Base-by-base conservation (phyloP, 768 basidiomycete genomes). In the Lentinus brumalis region DNA sequence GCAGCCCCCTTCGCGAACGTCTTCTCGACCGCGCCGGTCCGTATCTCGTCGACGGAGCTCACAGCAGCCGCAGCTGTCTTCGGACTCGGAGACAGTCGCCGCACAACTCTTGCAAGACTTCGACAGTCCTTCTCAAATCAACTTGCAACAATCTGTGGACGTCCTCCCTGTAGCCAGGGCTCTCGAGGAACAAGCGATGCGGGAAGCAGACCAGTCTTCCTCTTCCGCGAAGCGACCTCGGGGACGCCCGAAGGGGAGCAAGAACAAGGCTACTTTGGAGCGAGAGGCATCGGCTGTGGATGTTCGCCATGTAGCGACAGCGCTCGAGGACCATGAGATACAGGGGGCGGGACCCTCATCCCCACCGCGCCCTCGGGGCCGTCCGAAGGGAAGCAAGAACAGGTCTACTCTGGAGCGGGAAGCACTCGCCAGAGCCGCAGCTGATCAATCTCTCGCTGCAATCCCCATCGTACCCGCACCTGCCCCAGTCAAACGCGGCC, bases 341-440 rank as follows among this genome's bases (percentile, higher is more conserved):
- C 42, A 45, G 7, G 60, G 56, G 35, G 45, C 49, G 9, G 55
- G 11, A 2, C 7, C 21, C 5, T 5, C 55, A 14, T 50, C 60
- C 6, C 21, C 32, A 12, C 52, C 45, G 38, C 50, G 44, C 12
- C 41, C 41, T 14, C 60, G 55, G 0, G 60, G 60, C 10, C 50
- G 60, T 4, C 60, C 55, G 12, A 54, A 32, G 4, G 61, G 61
- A 30, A 57, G 61, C 53, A 62, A 62, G 57, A 62, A 62, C 41
- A 58, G 49, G 40, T 30, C 38, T 3, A 58, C 61, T 15, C 41
- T 58, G 30, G 46, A 38, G 21, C 61, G 61, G 14, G 61, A 58
- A 10, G 47, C 56, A 14, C 38, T 32, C 5, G 53, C 46, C 29
- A 31, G 54, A 2, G 32, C 35, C 6, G 35, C 35, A 35, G n/a